Evolutionary conservation across 2,329 filamentous ascomycete species (phyloP).

Genomic region (Fusarium secorum): DNA sequence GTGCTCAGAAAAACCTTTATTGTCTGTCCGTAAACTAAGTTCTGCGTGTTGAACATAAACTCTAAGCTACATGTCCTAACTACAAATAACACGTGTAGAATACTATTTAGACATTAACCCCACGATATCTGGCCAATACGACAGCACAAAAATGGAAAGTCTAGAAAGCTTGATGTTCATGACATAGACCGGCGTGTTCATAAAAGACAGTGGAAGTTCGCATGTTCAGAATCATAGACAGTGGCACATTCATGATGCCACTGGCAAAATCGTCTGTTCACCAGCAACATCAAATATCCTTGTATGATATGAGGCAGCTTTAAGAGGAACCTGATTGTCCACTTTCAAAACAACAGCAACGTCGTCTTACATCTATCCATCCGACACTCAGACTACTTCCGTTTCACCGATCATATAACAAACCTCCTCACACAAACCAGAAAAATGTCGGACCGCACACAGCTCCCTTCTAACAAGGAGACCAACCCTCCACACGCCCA

Average conservation of each 20-base stretch:
- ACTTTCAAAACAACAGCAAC: not conserved
- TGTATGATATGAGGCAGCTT: not conserved
- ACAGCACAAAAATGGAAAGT: not conserved
- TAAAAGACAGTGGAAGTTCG: not conserved
- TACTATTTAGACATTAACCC: not conserved
- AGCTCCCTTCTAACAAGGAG: not conserved
- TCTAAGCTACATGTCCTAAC: accelerated
- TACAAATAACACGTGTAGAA: not conserved
- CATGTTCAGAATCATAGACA: not conserved
- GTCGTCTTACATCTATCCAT: accelerated
- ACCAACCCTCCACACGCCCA: not conserved
- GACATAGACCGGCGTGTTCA: not conserved
- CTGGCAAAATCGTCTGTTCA: not conserved
- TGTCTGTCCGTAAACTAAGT: not conserved
- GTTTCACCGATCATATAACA: not conserved
- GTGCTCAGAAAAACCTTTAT: accelerated
- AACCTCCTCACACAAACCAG: not conserved
- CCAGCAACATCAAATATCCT: accelerated
- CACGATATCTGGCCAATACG: accelerated
- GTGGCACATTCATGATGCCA: no score
- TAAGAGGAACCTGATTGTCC: not conserved
- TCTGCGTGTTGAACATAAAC: not conserved
- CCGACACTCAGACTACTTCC: not conserved
- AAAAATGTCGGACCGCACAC: not conserved
- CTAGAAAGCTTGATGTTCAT: not conserved